phyloP scores from a whole-genome alignment of 2,329 filamentous ascomycete genomes.

The Dothideomycetidae sp. region DNA sequence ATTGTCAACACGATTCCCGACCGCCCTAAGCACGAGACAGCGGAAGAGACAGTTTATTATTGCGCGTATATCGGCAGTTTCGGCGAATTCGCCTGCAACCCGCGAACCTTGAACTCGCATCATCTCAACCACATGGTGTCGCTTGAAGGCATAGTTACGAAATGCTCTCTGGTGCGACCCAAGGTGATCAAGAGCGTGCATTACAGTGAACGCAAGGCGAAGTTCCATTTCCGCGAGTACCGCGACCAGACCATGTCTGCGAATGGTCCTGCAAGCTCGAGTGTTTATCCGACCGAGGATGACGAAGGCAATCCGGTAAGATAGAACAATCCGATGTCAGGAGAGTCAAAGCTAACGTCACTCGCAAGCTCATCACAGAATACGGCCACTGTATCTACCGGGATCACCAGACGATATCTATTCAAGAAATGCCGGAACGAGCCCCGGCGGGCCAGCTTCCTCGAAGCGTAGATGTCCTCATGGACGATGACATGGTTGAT shows the following conservation, averaged over 20 bases:
- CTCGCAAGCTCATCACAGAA: constrained; percentile 69
- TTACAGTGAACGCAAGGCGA: constrained; percentile 75
- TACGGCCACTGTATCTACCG: constrained; percentile 93
- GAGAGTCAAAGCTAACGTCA: too few species aligned
- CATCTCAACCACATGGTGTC: constrained; percentile 96
- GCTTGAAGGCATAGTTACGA: constrained; percentile 91
- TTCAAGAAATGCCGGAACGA: constrained; percentile 97
- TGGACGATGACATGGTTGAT: constrained; percentile 94
- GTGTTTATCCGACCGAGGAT: constrained; percentile 88
- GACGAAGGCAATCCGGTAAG: constrained; percentile 71
- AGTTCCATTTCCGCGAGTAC: constrained; percentile 83
- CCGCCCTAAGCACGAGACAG: constrained; percentile 59
- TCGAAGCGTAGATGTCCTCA: constrained; percentile 85
- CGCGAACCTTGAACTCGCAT: constrained; percentile 73
- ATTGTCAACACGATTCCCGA: constrained; percentile 69
- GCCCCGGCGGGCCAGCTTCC: constrained; percentile 91
- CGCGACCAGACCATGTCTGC: constrained; percentile 92
- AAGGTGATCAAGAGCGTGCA: constrained; percentile 98
- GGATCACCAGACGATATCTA: constrained; percentile 94
- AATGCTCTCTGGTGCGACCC: constrained; percentile 85
- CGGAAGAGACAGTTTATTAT: constrained; percentile 73
- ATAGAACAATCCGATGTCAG: constrained; percentile 5
- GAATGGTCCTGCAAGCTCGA: constrained; percentile 73
- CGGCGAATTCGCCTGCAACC: constrained; percentile 87
- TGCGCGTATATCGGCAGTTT: constrained; percentile 96